Evolutionary conservation across 1,284 basidiomycete species (phyloP), one percentile per base, ranked within the genome.

Genomic region (Ustilago bromivora): DNA sequence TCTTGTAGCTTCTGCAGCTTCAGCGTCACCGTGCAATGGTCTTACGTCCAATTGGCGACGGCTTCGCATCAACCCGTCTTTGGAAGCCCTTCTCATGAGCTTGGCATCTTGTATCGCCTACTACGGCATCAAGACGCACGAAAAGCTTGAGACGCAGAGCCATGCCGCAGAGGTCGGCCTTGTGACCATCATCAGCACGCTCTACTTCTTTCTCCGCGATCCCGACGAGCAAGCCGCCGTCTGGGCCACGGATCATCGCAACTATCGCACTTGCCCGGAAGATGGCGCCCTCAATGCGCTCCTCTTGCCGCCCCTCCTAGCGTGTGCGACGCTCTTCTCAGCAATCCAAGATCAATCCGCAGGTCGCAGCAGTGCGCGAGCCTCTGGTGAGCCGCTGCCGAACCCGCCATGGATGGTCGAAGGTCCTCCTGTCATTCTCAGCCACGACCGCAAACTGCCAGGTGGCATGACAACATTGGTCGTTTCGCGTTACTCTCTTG

Each of bases 201-300:
- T 76, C 34, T 81, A 79, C 73, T 73, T 76, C 53, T 65, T 81
- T 43, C 55, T 79, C 5, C 74, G 77, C 15, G 46, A 61, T 38
- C 71, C 71, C 1, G 61, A 71, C 36, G 75, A 76, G 57, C 59
- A 73, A 36, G 72, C 79, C 12, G 73, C 74, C 38, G 81, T 83
- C 41, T 83, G 80, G 82, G 78, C 80, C 15, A 83, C 82, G 34
- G 80, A 83, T 35, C 71, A 69, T 43, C 76, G 82, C 61, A 80
- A 80, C 49, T 83, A 80, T 43, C 76, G 81, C 38, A 38, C 64
- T 23, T 80, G 78, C 35, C 61, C 61, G 0, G 82, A 83, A 23
- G 82, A 83, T 49, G 82, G 82, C 15, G 78, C 80, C 28, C 61
- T 83, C 38, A 75, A 71, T 23, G 82, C 75, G 38, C 72, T 83